phyloP scores from a whole-genome alignment of 768 basidiomycete genomes.

The Auricularia auricula-judae region DNA sequence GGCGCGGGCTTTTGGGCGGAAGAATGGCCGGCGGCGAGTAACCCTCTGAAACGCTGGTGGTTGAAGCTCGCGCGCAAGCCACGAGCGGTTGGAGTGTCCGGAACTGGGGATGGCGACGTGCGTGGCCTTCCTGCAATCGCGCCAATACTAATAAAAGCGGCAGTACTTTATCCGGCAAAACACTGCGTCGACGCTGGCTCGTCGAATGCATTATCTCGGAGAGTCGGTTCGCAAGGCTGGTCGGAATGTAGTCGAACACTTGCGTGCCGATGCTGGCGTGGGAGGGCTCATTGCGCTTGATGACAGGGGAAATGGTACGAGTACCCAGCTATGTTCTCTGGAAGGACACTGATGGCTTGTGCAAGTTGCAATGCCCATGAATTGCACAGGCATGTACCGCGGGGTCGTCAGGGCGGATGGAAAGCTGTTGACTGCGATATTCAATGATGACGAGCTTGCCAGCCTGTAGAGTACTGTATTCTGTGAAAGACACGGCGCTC shows the following conservation, averaged over 20 bases:
- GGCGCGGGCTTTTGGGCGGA: slow-evolving; percentile 79
- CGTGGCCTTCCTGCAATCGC: slow-evolving; percentile 10
- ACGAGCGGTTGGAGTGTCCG: slow-evolving; percentile 61
- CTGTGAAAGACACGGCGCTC: background rate
- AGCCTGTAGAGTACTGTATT: background rate
- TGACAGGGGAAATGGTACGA: slow-evolving; percentile 49
- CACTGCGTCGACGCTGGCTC: slow-evolving; percentile 55
- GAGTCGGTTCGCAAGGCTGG: slow-evolving; percentile 50
- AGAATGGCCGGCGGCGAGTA: slow-evolving; percentile 42
- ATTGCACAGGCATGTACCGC: slow-evolving; percentile 75
- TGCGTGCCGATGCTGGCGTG: slow-evolving; percentile 45
- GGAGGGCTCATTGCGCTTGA: slow-evolving; percentile 75
- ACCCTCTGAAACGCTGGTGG: slow-evolving; percentile 27
- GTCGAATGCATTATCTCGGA: slow-evolving; percentile 47
- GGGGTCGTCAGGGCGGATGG: slow-evolving; percentile 65
- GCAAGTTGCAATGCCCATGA: slow-evolving; percentile 63
- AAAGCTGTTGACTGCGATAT: slow-evolving; percentile 63
- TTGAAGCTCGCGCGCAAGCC: slow-evolving; percentile 24
- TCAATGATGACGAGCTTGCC: slow-evolving; percentile 44
- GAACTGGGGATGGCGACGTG: slow-evolving; percentile 81
- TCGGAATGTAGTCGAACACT: slow-evolving; percentile 42
- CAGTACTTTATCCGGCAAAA: slow-evolving; percentile 71
- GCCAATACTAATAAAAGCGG: background rate
- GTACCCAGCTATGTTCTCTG: slow-evolving; percentile 9
- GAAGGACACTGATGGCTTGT: background rate